Evolutionary conservation across 2,329 filamentous ascomycete species (phyloP), one percentile per base, ranked within the genome.

Genomic region (Bertia moriformis): DNA sequence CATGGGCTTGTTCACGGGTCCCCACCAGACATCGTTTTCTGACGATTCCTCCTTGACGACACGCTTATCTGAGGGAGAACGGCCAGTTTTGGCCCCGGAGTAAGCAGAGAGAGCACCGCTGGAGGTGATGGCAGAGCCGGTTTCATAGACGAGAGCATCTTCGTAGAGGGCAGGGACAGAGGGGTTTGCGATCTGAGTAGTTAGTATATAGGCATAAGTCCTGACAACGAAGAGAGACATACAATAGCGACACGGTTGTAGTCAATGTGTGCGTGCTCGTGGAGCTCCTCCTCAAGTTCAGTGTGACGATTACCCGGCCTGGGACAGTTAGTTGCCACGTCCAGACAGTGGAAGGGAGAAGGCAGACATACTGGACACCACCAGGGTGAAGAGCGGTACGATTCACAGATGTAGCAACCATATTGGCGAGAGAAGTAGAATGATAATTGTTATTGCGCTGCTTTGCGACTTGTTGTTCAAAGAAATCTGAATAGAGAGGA

Each of bases 1-100:
- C 91, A 98, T 98, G 58, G 89, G 84, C 77, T 96, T 96, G 74
- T 98, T 98, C 51, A 98, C 91, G 41, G 91, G 89, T 55, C 91
- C 91, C 91, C 91, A 96, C 91, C 91, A 98, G 55, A 98, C 74
- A 44, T 98, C 78, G 41, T 91, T 80, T 61, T 94, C 80, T 47
- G 91, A 96, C 45, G 77, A 70, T 43, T 79, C 68, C 63, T 98
- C 91, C 67, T 93, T 78, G 57, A 98, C 91, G 57, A 98, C 84
- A 60, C 91, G 82, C 80, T 98, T 98, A 67, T 98, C 91, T 41
- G 85, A 79, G 18, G 91, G 91, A 45, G 91, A 98, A 48, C 91
- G 87, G 45, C 91, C 91, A 45, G 91, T 98, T 77, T 98, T 98
- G 53, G 87, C 84, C 54, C 91, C 91, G 37, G 91, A 96, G 73